Evolutionary conservation across 108 stramenopile genomes (phyloP).

Genomic region (Nannochloropsis oceanica): DNA sequence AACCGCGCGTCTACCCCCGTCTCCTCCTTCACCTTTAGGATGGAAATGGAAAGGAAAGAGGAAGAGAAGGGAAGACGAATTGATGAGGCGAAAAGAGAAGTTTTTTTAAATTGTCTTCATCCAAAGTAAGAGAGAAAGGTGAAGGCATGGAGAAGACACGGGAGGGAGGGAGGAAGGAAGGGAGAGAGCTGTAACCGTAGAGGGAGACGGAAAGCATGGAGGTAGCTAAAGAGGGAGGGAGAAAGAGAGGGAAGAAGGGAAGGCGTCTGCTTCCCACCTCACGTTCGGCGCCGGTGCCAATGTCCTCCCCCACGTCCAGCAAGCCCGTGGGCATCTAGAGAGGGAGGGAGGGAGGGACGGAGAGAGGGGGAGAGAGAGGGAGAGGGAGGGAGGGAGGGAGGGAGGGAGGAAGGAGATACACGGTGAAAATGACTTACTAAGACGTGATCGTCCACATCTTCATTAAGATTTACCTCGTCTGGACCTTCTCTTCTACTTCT

Average conservation of each 20-base stretch:
- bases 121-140: too few species aligned
- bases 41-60: not conserved
- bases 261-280: too few species aligned
- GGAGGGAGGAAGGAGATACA: not conserved
- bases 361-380: not conserved
- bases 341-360: not conserved
- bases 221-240: not conserved
- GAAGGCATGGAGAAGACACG: not conserved
- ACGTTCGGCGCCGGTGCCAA: slow-evolving; percentile 12
- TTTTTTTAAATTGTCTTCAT: too few species aligned
- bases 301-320: slow-evolving; percentile 15
- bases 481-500: not conserved
- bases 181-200: not conserved
- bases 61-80: not conserved
- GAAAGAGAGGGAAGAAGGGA: not conserved
- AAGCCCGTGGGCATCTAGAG: not conserved
- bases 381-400: not conserved
- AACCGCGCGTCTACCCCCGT: slow-evolving; percentile 12
- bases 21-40: slow-evolving; percentile 4
- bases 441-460: not conserved
- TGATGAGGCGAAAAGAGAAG: not conserved
- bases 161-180: not conserved
- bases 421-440: not conserved
- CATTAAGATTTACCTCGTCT: not conserved
- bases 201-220: too few species aligned